Conservation (phyloP, 1,139 yeast species). For the Debaryomycetaceae sp. region DNA sequence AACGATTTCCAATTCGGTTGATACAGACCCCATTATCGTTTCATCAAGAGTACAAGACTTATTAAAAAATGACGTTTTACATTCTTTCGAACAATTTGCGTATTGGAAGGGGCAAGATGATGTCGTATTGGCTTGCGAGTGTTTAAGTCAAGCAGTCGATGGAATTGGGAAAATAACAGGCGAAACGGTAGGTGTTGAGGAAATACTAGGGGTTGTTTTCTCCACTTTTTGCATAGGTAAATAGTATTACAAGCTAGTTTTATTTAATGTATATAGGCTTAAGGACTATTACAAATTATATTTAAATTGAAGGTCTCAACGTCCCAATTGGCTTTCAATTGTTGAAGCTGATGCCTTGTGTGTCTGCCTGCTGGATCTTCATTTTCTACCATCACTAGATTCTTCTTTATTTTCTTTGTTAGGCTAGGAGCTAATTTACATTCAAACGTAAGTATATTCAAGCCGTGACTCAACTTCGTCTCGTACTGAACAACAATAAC, state of each 20-base stretch:
- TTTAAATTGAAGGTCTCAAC: slow-evolving; percentile 41
- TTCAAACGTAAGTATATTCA: slow-evolving; percentile 46
- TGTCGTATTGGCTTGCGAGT: slow-evolving; percentile 79
- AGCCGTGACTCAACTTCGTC: slow-evolving; percentile 46
- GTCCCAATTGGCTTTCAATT: slow-evolving; percentile 47
- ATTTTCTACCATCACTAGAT: slow-evolving; percentile 19
- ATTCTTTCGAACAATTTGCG: slow-evolving; percentile 64
- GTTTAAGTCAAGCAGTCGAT: slow-evolving; percentile 68
- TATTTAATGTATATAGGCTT: slow-evolving; percentile 2
- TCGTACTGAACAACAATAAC: slow-evolving; percentile 43
- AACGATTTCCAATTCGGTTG: slow-evolving; percentile 44
- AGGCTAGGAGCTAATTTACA: slow-evolving; percentile 43
- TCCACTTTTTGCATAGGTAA: slow-evolving; percentile 94
- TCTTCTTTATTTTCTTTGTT: slow-evolving; percentile 30
- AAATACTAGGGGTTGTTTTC: slow-evolving; percentile 85
- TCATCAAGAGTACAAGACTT: slow-evolving; percentile 77
- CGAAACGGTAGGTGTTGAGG: slow-evolving; percentile 83
- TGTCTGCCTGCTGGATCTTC: slow-evolving; percentile 38
- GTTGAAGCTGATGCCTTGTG: slow-evolving; percentile 48
- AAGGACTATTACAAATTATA: slow-evolving; percentile 21
- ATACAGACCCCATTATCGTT: slow-evolving; percentile 60
- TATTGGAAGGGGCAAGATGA: slow-evolving; percentile 55
- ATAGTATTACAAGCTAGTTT: slow-evolving; percentile 24
- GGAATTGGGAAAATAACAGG: slow-evolving; percentile 95
- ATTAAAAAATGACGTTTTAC: slow-evolving; percentile 65